Percentiles rank a stretch among this genome's conserved stretches.
phyloP scores from a whole-genome alignment of 1,139 yeast genomes.

The Suhomyces guaymorum region DNA sequence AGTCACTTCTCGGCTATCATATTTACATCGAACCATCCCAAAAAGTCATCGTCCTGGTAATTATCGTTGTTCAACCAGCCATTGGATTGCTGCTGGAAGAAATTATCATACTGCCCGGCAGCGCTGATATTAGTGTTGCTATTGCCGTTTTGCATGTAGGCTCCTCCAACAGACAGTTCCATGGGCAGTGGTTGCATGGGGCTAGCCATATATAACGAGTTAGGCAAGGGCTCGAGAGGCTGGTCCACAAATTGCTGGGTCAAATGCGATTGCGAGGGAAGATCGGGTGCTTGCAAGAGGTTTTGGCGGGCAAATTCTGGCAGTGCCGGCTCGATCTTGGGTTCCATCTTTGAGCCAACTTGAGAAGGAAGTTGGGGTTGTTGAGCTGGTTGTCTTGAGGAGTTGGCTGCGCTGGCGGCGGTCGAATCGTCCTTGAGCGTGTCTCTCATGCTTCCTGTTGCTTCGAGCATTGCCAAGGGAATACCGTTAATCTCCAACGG shows the following conservation, averaged over 20 bases:
- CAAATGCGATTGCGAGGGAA: conserved; percentile 9
- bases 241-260: conserved; percentile 7
- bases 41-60: conserved; percentile 71
- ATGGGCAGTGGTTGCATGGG: conserved; percentile 4
- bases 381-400: too few relatives aligned
- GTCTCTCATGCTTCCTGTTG: conserved; percentile 66
- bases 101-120: conserved; percentile 50
- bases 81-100: conserved; percentile 78
- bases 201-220: conserved; percentile 7
- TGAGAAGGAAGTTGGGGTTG: too few relatives aligned
- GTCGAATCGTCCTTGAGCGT: conserved; percentile 5
- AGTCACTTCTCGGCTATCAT: conserved; percentile 31
- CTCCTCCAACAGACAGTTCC: conserved; percentile 2
- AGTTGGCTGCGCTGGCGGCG: background rate
- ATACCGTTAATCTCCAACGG: conserved; percentile 77
- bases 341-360: background rate
- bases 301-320: conserved; percentile 3
- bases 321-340: conserved; percentile 1
- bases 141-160: conserved; percentile 5
- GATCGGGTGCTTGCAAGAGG: conserved; percentile 9
- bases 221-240: conserved; percentile 6
- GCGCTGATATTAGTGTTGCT: conserved; percentile 25
- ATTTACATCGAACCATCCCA: conserved; percentile 91
- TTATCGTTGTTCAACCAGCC: conserved; percentile 77
- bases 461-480: conserved; percentile 76